phyloP scores from a whole-genome alignment of 1,284 basidiomycete genomes.

The Stygiomarasmius scandens region DNA sequence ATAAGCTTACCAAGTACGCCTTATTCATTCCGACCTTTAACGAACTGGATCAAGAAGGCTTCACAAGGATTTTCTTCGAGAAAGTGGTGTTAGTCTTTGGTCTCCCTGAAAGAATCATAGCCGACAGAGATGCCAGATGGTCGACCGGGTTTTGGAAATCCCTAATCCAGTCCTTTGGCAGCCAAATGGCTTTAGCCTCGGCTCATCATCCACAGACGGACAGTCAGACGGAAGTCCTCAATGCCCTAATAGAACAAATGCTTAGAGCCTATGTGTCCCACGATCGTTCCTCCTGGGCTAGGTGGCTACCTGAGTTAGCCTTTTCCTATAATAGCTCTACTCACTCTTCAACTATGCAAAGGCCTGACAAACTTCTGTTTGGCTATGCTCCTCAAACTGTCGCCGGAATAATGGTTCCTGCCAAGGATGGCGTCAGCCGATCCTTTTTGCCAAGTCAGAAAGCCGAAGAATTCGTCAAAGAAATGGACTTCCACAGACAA shows the following conservation, averaged over 20 bases:
- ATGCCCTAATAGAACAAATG: conserved; percentile 26
- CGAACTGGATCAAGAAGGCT: conserved; percentile 12
- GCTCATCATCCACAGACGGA: conserved; percentile 14
- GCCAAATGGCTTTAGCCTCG: conserved; percentile 13
- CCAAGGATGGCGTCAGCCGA: background rate
- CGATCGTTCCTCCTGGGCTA: conserved; percentile 32
- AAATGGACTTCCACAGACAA: background rate
- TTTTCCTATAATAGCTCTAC: conserved; percentile 21
- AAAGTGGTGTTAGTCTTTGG: conserved; percentile 6
- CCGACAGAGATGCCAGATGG: conserved; percentile 19
- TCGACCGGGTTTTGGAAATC: conserved; percentile 18
- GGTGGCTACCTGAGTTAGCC: conserved; percentile 22
- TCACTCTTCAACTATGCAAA: conserved; percentile 8
- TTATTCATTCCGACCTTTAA: conserved; percentile 33
- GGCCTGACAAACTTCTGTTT: conserved; percentile 12
- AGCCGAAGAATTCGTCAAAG: background rate
- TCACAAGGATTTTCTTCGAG: background rate
- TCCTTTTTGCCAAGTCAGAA: conserved; percentile 4
- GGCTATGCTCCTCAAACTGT: conserved; percentile 9
- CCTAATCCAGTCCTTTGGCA: background rate
- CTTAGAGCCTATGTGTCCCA: conserved; percentile 24
- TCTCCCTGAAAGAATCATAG: conserved; percentile 15
- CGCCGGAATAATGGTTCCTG: background rate
- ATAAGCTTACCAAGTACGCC: conserved; percentile 40
- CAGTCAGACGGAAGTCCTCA: conserved; percentile 35